Conservation (phyloP, 441 rosid species). For the Erysimum cheiri region DNA sequence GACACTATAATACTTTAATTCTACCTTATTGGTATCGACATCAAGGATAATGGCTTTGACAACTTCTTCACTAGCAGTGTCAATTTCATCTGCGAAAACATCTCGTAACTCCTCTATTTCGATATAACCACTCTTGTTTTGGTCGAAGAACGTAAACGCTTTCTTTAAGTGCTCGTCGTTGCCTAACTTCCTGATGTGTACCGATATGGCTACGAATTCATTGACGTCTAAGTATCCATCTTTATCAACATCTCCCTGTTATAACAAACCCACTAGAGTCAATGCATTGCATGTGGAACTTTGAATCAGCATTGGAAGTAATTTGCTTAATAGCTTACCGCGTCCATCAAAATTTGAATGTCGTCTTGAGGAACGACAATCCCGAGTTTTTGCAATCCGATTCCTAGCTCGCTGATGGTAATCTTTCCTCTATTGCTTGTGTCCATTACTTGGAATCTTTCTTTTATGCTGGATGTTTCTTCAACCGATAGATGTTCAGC, state of each 20-base stretch:
- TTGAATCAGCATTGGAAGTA: not conserved
- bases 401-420: conserved; percentile 63
- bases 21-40: conserved; percentile 79
- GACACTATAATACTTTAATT: not conserved
- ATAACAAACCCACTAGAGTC: conserved; percentile 5
- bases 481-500: conserved; percentile 77
- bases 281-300: conserved; percentile 1
- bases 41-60: conserved; percentile 68
- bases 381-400: conserved; percentile 67
- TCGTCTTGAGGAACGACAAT: conserved; percentile 67
- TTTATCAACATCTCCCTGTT: conserved; percentile 69
- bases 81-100: conserved; percentile 64
- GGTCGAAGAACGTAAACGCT: conserved; percentile 68
- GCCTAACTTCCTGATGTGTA: conserved; percentile 73
- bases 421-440: conserved; percentile 68
- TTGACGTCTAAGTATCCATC: conserved; percentile 68
- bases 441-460: conserved; percentile 72
- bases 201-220: conserved; percentile 75
- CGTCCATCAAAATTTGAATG: conserved; percentile 77
- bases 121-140: conserved; percentile 59
- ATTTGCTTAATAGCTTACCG: conserved; percentile 51
- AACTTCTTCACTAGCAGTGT: conserved; percentile 61
- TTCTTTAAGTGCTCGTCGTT: conserved; percentile 67
- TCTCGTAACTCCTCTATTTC: conserved; percentile 70
- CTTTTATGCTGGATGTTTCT: conserved; percentile 72